phyloP scores from a whole-genome alignment of 345 rosid genomes.

The Hibiscus tridactylites region DNA sequence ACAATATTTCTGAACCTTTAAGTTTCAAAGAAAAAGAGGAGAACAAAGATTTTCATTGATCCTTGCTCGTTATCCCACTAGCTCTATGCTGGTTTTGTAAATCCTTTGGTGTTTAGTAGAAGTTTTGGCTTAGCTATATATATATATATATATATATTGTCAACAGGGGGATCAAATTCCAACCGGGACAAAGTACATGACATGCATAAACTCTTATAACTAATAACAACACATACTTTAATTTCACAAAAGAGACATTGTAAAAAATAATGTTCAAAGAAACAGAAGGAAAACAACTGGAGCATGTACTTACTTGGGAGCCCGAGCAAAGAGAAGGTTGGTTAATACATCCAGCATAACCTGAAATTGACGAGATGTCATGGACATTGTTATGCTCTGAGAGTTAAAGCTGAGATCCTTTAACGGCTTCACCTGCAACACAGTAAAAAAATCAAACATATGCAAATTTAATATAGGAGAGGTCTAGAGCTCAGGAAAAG shows the following conservation, averaged over 20 bases:
- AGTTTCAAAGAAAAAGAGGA: background rate
- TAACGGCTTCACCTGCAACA: slow-evolving; percentile 88
- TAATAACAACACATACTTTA: background rate
- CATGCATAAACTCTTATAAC: slow-evolving; percentile 4
- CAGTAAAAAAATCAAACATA: slow-evolving; percentile 6
- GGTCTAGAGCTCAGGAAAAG: background rate
- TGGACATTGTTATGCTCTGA: slow-evolving; percentile 71
- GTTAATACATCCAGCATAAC: slow-evolving; percentile 97
- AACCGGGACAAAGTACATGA: background rate
- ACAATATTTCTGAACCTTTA: background rate
- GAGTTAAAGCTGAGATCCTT: slow-evolving; percentile 94
- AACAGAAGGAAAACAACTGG: slow-evolving; percentile 5
- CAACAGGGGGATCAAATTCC: background rate
- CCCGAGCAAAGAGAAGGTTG: slow-evolving; percentile 93
- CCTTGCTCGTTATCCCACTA: no score
- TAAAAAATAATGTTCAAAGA: background rate
- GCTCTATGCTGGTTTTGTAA: no score
- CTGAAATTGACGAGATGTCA: slow-evolving; percentile 97
- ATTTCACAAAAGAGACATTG: background rate
- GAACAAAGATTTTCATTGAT: background rate
- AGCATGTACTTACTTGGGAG: slow-evolving; percentile 71
- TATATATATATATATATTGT: background rate
- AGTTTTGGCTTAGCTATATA: no score
- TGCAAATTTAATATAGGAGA: slow-evolving; percentile 7
- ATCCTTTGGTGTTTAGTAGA: no score